These are phyloP conservation scores for Trametes sanguinea DNA, from an alignment of 768 basidiomycete species.

Conservation along the genomic window DNA sequence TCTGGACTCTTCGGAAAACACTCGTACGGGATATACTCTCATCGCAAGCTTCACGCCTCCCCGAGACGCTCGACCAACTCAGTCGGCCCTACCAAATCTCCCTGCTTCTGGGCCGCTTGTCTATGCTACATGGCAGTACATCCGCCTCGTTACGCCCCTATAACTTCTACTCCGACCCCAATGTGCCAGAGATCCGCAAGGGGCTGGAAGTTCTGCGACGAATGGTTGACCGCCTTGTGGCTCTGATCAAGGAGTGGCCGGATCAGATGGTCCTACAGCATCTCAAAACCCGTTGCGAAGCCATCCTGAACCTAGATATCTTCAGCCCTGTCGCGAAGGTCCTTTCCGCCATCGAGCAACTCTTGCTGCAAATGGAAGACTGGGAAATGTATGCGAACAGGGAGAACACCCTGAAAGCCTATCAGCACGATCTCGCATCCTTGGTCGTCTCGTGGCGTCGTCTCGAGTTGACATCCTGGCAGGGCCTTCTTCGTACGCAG, in stretches of 20 bases:
- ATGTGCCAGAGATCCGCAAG: constrained; percentile 69
- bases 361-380: constrained; percentile 85
- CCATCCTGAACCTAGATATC: constrained; percentile 60
- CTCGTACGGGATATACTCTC: constrained; percentile 22
- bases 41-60: not conserved
- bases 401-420: constrained; percentile 73
- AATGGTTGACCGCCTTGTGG: constrained; percentile 54
- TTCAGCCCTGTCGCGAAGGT: constrained; percentile 79
- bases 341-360: constrained; percentile 79
- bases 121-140: constrained; percentile 33
- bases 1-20: constrained; percentile 2
- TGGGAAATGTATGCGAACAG: constrained; percentile 97
- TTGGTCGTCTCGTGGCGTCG: constrained; percentile 90
- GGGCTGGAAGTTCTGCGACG: constrained; percentile 51
- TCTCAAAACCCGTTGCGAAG: constrained; percentile 68
- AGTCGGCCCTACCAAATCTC: constrained; percentile 54
- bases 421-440: constrained; percentile 64
- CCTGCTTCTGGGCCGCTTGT: constrained; percentile 43
- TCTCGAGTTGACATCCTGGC: constrained; percentile 88
- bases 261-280: constrained; percentile 97
- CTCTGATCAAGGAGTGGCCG: constrained; percentile 81
- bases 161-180: constrained; percentile 84
- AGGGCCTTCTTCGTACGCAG: constrained; percentile 74
- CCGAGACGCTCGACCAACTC: constrained; percentile 46
- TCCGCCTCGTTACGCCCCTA: constrained; percentile 36